phyloP scores from a whole-genome alignment of 495 filamentous ascomycete species.

The Hypoxylon rickii region DNA sequence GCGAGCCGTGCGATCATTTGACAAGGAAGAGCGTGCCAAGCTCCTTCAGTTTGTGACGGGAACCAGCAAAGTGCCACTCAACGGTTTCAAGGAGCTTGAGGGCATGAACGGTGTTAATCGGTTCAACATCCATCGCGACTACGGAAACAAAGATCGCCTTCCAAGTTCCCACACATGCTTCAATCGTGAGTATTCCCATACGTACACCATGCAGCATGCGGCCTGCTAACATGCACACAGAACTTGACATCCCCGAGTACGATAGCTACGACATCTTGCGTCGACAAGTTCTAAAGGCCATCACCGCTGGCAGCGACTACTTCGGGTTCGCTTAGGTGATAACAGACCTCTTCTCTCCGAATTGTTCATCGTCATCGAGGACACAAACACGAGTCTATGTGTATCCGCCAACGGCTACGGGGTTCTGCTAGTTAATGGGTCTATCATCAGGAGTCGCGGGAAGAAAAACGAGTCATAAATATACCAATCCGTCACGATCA shows the following conservation, averaged over 20 bases:
- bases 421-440: neutral
- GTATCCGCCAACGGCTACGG: neutral
- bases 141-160: constrained; percentile 95
- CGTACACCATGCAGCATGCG: neutral
- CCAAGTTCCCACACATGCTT: constrained; percentile 98
- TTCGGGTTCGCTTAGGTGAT: constrained; percentile 87
- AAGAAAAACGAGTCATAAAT: neutral
- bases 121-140: constrained; percentile 99
- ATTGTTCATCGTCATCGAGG: neutral
- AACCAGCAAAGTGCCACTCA: constrained; percentile 97
- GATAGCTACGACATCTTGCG: constrained; percentile 92
- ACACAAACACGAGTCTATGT: neutral
- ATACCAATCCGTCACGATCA: constrained; percentile 11
- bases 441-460: neutral
- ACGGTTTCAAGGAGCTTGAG: constrained; percentile 98
- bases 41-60: constrained; percentile 98
- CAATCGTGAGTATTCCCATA: constrained; percentile 77
- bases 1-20: constrained; percentile 95
- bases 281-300: constrained; percentile 86
- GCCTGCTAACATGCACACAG: constrained; percentile 56
- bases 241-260: constrained; percentile 98
- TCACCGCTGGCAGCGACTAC: constrained; percentile 95
- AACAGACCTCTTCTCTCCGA: neutral
- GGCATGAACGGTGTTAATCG: constrained; percentile 98
- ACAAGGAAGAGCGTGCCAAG: constrained; percentile 98